A percentile compares a stretch with the other conserved stretches of the same genome.
These are phyloP conservation scores for Sarocladiaceae sp. DNA, from an alignment of 2,329 filamentous ascomycete genomes.

Conservation along the genomic window DNA sequence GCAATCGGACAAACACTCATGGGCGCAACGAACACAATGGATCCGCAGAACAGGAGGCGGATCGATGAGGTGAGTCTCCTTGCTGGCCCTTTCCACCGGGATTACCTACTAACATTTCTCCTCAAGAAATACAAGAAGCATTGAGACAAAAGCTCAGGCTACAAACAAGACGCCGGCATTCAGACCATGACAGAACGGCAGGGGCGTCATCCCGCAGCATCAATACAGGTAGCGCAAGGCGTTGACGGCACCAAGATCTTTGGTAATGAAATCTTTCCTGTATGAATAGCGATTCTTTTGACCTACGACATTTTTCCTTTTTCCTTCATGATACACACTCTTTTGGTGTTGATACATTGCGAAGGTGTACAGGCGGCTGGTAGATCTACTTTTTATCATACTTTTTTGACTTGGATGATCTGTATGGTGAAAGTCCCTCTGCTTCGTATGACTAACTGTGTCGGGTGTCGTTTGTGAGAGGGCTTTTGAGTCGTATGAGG, in stretches of 20 bases:
- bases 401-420: no score
- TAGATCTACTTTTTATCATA: no score
- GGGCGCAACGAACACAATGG: slow-evolving; percentile 87
- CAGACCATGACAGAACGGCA: neutral
- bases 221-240: neutral
- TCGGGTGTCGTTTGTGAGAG: no score
- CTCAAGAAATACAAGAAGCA: slow-evolving; percentile 46
- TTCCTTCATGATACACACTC: neutral
- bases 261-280: no score
- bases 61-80: slow-evolving; percentile 74
- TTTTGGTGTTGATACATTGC: neutral
- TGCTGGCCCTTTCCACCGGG: no score
- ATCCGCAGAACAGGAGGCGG: slow-evolving; percentile 74
- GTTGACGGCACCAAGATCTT: slow-evolving; percentile 1
- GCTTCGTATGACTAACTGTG: no score
- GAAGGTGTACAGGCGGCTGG: neutral
- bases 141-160: slow-evolving; percentile 16
- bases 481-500: no score
- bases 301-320: no score
- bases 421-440: no score
- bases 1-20: slow-evolving; percentile 84
- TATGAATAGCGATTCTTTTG: no score
- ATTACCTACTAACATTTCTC: slow-evolving; percentile 12
- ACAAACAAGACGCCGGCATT: neutral
- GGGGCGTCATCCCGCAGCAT: neutral